Conservation (phyloP, 495 filamentous ascomycete species). For the Aeminium ludgeri region DNA sequence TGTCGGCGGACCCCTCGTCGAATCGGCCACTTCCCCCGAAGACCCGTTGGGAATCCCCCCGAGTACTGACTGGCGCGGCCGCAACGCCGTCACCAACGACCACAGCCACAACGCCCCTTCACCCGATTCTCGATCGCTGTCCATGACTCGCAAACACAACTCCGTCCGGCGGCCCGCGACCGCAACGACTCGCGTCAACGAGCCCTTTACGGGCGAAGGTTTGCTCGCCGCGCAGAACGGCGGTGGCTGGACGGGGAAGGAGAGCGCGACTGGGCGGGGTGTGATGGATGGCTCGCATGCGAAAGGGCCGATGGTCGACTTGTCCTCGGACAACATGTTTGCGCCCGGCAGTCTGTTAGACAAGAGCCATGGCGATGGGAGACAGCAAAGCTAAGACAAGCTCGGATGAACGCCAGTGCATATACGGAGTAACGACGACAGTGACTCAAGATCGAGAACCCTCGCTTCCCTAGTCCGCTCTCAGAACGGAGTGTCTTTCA, state of each 20-base stretch:
- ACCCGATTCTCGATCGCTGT: background rate
- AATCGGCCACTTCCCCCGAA: slow-evolving; percentile 44
- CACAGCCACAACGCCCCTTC: background rate
- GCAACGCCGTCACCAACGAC: background rate
- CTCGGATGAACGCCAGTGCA: too few species aligned
- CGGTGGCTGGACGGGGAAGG: slow-evolving; percentile 18
- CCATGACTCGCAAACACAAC: background rate
- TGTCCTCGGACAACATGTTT: slow-evolving; percentile 35
- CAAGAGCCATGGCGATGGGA: background rate
- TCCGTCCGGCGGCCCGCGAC: background rate
- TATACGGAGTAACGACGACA: too few species aligned
- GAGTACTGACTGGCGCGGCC: slow-evolving; percentile 33
- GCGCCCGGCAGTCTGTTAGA: slow-evolving; percentile 38
- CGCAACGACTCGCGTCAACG: slow-evolving; percentile 9
- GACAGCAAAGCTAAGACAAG: too few species aligned
- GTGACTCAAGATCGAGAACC: too few species aligned
- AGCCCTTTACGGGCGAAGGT: slow-evolving; percentile 19
- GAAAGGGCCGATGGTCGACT: slow-evolving; percentile 38
- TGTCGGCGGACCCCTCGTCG: slow-evolving; percentile 39
- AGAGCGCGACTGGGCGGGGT: slow-evolving; percentile 29
- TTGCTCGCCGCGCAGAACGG: slow-evolving; percentile 15
- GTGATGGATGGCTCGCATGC: slow-evolving; percentile 37
- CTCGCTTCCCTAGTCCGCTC: too few species aligned
- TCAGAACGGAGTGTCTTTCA: too few species aligned
- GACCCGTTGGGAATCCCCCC: slow-evolving; percentile 35